Percentiles rank a stretch among this genome's conserved stretches.
These are phyloP conservation scores for Oryza longistaminata DNA, from an alignment of 176 grass and related monocot species.

Conservation along the genomic window DNA sequence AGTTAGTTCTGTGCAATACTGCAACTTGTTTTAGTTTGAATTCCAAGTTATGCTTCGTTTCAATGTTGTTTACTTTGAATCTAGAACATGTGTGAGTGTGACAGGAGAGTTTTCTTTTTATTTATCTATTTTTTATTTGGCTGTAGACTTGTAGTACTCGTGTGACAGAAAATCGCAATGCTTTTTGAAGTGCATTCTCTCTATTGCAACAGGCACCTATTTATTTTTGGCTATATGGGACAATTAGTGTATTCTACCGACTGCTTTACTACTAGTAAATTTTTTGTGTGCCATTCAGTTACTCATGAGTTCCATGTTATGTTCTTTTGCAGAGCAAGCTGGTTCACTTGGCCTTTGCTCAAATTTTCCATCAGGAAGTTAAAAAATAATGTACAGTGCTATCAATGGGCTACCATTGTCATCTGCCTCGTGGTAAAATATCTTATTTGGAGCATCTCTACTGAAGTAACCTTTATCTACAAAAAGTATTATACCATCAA, in stretches of 20 bases:
- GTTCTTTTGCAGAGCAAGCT: constrained; percentile 39
- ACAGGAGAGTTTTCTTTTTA: background rate
- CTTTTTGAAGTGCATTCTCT: background rate
- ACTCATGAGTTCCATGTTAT: background rate
- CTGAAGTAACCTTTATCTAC: background rate
- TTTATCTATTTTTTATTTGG: too few relatives aligned
- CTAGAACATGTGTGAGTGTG: background rate
- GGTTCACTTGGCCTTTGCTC: constrained; percentile 3
- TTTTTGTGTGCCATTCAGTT: background rate
- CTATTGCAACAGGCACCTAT: background rate
- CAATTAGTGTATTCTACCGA: background rate
- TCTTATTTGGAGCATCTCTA: constrained; percentile 5
- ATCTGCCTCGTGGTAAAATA: background rate
- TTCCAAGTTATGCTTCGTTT: background rate
- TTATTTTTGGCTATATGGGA: constrained; percentile 7
- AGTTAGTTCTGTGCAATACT: background rate
- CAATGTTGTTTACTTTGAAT: background rate
- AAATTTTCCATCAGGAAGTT: background rate
- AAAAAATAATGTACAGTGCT: background rate
- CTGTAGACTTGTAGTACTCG: background rate
- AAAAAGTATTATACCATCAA: background rate
- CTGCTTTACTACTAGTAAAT: background rate
- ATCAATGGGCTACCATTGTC: background rate
- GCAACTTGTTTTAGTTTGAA: background rate
- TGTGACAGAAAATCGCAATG: background rate